Conservation (phyloP, 306 rosid genomes). For the Echinosophora koreensis region DNA sequence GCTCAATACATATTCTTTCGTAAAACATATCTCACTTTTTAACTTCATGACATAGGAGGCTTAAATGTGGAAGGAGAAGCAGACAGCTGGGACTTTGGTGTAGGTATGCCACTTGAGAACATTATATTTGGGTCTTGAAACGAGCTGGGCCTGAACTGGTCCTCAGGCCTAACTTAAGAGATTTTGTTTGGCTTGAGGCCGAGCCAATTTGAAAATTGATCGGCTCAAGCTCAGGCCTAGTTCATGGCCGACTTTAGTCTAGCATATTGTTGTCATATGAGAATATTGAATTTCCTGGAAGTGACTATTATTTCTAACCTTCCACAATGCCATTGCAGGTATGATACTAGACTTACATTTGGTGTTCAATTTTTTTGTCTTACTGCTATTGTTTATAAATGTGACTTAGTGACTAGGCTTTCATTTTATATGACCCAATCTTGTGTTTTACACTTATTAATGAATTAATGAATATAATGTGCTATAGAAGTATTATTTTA, state of each 20-base stretch:
- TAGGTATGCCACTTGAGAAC: constrained; percentile 62
- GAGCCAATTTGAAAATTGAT: not conserved
- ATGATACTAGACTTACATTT: not conserved
- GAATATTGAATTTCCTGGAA: constrained; percentile 23
- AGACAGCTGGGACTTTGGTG: constrained; percentile 94
- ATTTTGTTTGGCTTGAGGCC: not conserved
- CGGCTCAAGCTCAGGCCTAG: not conserved
- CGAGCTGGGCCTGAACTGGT: not conserved
- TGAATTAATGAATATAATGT: constrained; percentile 2
- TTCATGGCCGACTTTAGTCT: constrained; percentile 12
- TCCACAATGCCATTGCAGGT: not conserved
- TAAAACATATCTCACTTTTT: not conserved
- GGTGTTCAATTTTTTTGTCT: constrained; percentile 2
- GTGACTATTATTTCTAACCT: not conserved
- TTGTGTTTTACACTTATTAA: not conserved
- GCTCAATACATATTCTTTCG: not conserved
- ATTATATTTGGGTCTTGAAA: constrained; percentile 16
- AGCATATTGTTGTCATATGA: not conserved
- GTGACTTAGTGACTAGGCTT: not conserved
- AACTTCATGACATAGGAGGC: constrained; percentile 69
- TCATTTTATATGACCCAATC: not conserved
- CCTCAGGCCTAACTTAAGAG: not conserved
- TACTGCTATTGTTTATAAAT: not conserved
- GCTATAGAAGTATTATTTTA: not conserved
- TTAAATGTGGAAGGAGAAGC: constrained; percentile 98